Base-by-base conservation (phyloP, 176 grass and related monocot genomes). In the Lolium perenne region DNA sequence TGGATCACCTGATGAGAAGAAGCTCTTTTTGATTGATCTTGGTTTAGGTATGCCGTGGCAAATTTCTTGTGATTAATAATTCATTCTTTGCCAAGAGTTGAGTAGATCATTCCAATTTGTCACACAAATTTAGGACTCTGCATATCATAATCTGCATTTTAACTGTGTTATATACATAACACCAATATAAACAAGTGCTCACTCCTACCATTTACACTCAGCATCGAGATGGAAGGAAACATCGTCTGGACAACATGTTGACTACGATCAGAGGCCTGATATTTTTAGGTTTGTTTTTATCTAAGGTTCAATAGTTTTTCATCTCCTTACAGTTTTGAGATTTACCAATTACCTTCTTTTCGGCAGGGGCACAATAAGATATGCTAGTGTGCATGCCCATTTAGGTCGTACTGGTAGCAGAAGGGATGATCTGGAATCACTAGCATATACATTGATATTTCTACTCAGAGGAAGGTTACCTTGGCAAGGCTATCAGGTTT, bases 401-500 rank as follows among this genome's bases (percentile, higher is more conserved):
- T 93, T 98, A 81, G 95, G 93, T 17, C 93, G 95, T 54, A 95
- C 93, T 82, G 95, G 95, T 71, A 98, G 95, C 83, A 92, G 95
- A 89, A 98, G 95, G 83, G 95, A 98, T 92, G 95, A 98, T 67
- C 87, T 98, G 57, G 95, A 98, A 87, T 98, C 95, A 74, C 78
- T 98, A 68, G 93, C 93, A 50, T 98, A 98, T 79, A 98, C 96
- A 12, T 87, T 98, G 81, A 86, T 98, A 89, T 98, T 98, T 87
- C 88, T 98, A 82, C 91, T 95, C 41, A 98, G 87, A 94, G 96
- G 96, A 93, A 92, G 96, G 75, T 84, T 98, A 70, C 96, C 96
- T 14, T 98, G 96, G 96, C 96, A 98, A 92, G 93, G 96, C 69
- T 98, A 95, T 84, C 96, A 98, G 93, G 96, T 98, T 75, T 76